A percentile compares a stretch with the other conserved stretches of the same genome.
These are phyloP conservation scores for Allomyces javanicus DNA, from an alignment of 192 early-diverging fungal species.

Conservation along the genomic window DNA sequence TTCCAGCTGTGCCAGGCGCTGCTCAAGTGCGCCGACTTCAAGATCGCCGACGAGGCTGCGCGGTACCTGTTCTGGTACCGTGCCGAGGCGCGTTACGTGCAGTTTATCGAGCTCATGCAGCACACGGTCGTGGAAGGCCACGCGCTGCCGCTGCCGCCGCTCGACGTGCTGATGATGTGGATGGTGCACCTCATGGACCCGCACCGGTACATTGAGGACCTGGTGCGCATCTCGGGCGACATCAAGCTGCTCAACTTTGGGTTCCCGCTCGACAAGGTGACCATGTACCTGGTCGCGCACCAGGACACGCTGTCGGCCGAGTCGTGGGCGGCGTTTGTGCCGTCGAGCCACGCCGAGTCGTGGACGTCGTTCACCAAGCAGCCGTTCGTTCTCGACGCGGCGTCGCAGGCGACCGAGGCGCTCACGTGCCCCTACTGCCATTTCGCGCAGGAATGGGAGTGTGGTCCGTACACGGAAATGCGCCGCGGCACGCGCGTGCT, in stretches of 20 bases:
- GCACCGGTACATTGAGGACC: not conserved
- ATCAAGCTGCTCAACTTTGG: not conserved
- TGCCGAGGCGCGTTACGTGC: not conserved
- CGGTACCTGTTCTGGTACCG: not conserved
- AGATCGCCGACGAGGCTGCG: not conserved
- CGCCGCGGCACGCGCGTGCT: not conserved
- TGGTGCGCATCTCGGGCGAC: not conserved
- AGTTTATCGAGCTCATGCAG: not conserved
- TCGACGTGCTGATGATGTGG: not conserved
- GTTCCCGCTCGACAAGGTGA: not conserved
- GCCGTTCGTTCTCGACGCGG: not conserved
- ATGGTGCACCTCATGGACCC: not conserved
- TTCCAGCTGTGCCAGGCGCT: not conserved
- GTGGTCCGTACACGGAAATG: not conserved
- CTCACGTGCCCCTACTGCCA: not conserved
- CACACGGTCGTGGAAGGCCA: not conserved
- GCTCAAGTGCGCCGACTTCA: not conserved
- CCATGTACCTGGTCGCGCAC: not conserved
- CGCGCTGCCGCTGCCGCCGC: constrained; percentile 1
- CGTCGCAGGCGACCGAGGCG: not conserved
- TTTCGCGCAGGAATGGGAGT: not conserved
- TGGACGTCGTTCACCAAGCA: not conserved
- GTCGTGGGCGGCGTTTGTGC: not conserved
- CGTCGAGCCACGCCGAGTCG: not conserved
- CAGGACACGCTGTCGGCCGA: not conserved